These are phyloP conservation scores for Scenedesmus sp. DNA, from an alignment of 163 green algal species.

Conservation along the genomic window DNA sequence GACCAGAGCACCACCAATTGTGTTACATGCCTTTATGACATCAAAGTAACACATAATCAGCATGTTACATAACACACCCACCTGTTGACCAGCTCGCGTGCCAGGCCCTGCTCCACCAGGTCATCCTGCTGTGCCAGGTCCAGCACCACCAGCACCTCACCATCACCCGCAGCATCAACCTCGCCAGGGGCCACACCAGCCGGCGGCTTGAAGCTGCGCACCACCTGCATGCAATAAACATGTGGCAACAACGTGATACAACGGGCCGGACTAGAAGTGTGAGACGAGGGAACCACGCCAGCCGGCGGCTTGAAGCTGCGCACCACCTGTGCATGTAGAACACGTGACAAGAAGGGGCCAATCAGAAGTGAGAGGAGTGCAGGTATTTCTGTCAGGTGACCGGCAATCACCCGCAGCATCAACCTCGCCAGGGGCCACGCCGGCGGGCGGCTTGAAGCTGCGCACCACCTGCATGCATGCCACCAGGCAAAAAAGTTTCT, in stretches of 20 bases:
- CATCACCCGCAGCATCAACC: slow-evolving; percentile 86
- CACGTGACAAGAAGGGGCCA: too few species aligned
- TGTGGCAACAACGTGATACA: too few species aligned
- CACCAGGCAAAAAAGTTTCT: too few species aligned
- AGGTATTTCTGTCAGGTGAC: too few species aligned
- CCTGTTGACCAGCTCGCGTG: slow-evolving; percentile 95
- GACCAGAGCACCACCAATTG: slow-evolving; percentile 78
- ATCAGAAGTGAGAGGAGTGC: too few species aligned
- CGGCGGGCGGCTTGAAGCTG: slow-evolving; percentile 87
- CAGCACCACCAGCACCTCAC: slow-evolving; percentile 96
- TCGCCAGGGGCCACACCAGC: slow-evolving; percentile 73
- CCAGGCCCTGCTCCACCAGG: slow-evolving; percentile 81
- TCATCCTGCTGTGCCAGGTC: slow-evolving; percentile 83
- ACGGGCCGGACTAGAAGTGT: too few species aligned
- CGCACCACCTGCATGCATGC: slow-evolving; percentile 73
- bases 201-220: slow-evolving; percentile 86
- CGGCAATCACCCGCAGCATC: slow-evolving; percentile 80
- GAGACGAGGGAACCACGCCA: slow-evolving; percentile 53
- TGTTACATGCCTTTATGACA: background rate
- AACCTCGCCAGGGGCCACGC: slow-evolving; percentile 71
- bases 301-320: slow-evolving; percentile 87
- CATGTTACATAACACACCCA: slow-evolving; percentile 32
- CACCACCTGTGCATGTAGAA: slow-evolving; percentile 68
- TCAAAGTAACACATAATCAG: background rate
- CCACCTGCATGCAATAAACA: slow-evolving; percentile 64